These are phyloP conservation scores for Kazachstania psychrophila DNA, from an alignment of 805 yeast genomes.

Conservation along the genomic window DNA sequence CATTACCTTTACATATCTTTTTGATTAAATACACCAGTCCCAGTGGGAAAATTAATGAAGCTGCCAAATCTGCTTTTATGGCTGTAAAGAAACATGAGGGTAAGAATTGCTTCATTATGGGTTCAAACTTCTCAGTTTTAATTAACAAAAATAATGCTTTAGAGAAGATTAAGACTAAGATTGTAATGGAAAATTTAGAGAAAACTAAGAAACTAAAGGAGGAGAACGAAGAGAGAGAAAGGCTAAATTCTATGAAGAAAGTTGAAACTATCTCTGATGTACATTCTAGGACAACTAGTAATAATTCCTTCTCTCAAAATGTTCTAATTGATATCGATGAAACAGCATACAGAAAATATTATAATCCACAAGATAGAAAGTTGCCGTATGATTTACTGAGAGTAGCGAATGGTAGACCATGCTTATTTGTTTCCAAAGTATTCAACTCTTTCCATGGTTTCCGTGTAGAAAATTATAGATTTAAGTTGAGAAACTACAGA, in stretches of 20 bases:
- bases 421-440: slow-evolving; percentile 42
- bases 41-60: slow-evolving; percentile 39
- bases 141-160: slow-evolving; percentile 38
- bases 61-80: slow-evolving; percentile 38
- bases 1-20: slow-evolving; percentile 70
- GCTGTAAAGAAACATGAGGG: slow-evolving; percentile 37
- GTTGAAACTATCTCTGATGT: not conserved
- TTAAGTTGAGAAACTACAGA: slow-evolving; percentile 46
- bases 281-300: not conserved
- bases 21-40: slow-evolving; percentile 52
- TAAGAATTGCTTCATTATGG: slow-evolving; percentile 43
- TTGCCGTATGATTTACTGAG: slow-evolving; percentile 43
- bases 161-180: slow-evolving; percentile 26
- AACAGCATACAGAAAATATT: slow-evolving; percentile 7
- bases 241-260: slow-evolving; percentile 2
- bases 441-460: slow-evolving; percentile 43
- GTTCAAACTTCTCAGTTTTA: slow-evolving; percentile 39
- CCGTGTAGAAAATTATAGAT: slow-evolving; percentile 55
- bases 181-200: slow-evolving; percentile 28
- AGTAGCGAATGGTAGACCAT: slow-evolving; percentile 49
- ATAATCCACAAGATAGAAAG: slow-evolving; percentile 8
- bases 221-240: slow-evolving; percentile 5
- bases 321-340: slow-evolving; percentile 1
- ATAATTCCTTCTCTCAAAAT: not conserved
- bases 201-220: slow-evolving; percentile 14